These are phyloP conservation scores for Lanmaoa pseudosensibilis DNA, from an alignment of 768 basidiomycete genomes.

Conservation along the genomic window DNA sequence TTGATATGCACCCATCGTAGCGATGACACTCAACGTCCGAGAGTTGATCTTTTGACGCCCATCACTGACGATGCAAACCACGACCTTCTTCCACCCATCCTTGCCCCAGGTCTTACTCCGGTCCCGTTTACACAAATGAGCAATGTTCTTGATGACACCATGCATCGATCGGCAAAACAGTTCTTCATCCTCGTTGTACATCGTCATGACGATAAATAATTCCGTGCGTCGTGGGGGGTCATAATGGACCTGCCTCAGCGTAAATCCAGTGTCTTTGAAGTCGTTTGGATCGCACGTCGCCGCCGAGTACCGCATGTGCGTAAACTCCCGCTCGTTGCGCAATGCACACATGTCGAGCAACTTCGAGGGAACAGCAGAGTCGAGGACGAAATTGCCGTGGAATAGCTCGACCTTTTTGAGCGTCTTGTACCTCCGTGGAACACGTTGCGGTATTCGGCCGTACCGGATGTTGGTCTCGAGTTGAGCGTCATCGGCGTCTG, in stretches of 20 bases:
- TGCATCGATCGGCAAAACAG: slow-evolving; percentile 94
- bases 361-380: slow-evolving; percentile 88
- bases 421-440: slow-evolving; percentile 89
- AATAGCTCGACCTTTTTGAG: slow-evolving; percentile 92
- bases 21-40: slow-evolving; percentile 80
- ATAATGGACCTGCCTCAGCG: slow-evolving; percentile 87
- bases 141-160: slow-evolving; percentile 93
- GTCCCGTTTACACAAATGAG: slow-evolving; percentile 82
- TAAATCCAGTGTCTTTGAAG: slow-evolving; percentile 80
- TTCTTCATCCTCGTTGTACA: slow-evolving; percentile 95
- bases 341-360: slow-evolving; percentile 79
- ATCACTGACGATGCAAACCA: slow-evolving; percentile 89
- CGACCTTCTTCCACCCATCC: slow-evolving; percentile 98
- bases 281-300: slow-evolving; percentile 96
- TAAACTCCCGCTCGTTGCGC: slow-evolving; percentile 85
- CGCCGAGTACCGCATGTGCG: slow-evolving; percentile 94
- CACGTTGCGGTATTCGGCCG: slow-evolving; percentile 87
- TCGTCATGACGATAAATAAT: slow-evolving; percentile 96
- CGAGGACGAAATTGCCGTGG: slow-evolving; percentile 91
- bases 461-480: slow-evolving; percentile 72
- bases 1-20: slow-evolving; percentile 93
- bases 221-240: slow-evolving; percentile 90
- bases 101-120: slow-evolving; percentile 94
- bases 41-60: slow-evolving; percentile 84
- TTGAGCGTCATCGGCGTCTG: slow-evolving; percentile 32